phyloP scores from a whole-genome alignment of 768 basidiomycete species.

The Lentinula edodes region DNA sequence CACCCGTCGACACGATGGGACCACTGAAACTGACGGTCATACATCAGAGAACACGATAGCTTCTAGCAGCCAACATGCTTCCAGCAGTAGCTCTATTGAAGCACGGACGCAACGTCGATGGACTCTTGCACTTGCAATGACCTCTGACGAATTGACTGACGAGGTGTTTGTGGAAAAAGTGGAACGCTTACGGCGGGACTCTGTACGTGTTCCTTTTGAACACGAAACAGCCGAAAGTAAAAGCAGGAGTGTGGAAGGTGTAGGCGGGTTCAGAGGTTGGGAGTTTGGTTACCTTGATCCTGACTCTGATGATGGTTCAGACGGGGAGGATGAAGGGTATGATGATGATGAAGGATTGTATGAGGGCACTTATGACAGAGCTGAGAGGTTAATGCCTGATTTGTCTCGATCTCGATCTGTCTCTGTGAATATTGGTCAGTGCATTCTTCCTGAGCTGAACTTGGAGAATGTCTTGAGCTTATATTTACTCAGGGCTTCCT shows the following conservation, averaged over 20 bases:
- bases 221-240: not conserved
- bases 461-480: not conserved
- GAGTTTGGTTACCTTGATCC: slow-evolving; percentile 7
- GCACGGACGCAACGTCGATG: slow-evolving; percentile 18
- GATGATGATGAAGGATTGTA: not conserved
- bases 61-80: not conserved
- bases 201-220: not conserved
- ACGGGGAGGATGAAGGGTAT: not conserved
- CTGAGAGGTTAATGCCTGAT: not conserved
- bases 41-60: not conserved
- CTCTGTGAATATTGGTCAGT: not conserved
- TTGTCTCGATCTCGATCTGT: not conserved
- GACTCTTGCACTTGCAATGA: slow-evolving; percentile 46
- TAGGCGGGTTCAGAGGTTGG: slow-evolving; percentile 9
- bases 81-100: not conserved
- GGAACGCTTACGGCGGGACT: slow-evolving; percentile 32
- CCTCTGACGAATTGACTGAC: slow-evolving; percentile 44
- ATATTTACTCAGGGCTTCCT: not conserved
- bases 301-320: slow-evolving; percentile 3
- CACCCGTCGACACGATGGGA: not conserved
- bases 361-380: not conserved
- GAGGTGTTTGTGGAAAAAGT: slow-evolving; percentile 43
- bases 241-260: slow-evolving; percentile 19
- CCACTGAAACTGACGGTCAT: not conserved
- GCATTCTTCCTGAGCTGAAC: not conserved